Evolutionary conservation across 2,329 filamentous ascomycete species (phyloP), one percentile per base, ranked within the genome.

Genomic region (Harringtonia aguacate): DNA sequence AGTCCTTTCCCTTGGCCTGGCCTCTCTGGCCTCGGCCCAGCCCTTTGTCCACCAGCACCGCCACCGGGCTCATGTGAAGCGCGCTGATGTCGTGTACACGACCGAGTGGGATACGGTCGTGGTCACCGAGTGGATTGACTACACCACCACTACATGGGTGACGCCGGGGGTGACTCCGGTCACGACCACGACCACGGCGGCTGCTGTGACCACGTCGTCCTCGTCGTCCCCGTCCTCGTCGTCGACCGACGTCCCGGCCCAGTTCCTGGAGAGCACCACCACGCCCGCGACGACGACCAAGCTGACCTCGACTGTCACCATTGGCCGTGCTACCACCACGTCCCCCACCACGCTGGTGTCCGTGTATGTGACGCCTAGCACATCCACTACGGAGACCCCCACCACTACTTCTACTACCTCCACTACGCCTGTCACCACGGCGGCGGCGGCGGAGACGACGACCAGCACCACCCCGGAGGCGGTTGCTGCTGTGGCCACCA

Each of bases 41-140:
- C 73, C 73, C 46, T 67, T 65, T 49, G 61, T 56, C 52, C 61
- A 64, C 52, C 61, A 63, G 52, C 51, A 52, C 44, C 55, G 56
- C 44, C 56, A 58, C 52, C 63, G 59, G 46, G 63, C 64, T 47
- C 58, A 64, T 50, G 59, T 61, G 39, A 47, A 48, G 46, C 64
- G 66, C 41, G 66, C 73, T 14, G 64, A 72, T 51, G 72, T 69
- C 35, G 58, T 62, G 37, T 64, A 60, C 59, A 62, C 60, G 17
- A 66, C 62, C 8, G 67, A 68, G 53, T 74, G 68, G 63, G 69
- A 74, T 52, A 73, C 68, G 8, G 66, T 71, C 52, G 66, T 64
- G 4, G 67, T 77, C 48, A 69, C 71, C 46, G 58, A 70, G 60
- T 46, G 64, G 41, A 56, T 76, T 44, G 72, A 75, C 52, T 61